These are phyloP conservation scores for Acorus gramineus DNA, from an alignment of 106 monocot species.

Conservation along the genomic window DNA sequence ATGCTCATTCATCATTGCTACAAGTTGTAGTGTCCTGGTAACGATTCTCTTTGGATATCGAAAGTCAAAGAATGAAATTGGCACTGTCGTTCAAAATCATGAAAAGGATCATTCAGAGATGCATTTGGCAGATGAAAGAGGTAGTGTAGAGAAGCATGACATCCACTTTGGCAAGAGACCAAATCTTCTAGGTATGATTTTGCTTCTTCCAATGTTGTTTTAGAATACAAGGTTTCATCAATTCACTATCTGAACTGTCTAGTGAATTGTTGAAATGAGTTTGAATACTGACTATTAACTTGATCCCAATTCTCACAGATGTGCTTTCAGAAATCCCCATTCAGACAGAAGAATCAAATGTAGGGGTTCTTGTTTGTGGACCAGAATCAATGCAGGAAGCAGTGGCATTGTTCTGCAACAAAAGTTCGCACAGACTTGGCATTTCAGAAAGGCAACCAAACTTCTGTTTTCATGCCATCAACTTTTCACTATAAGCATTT, in stretches of 20 bases:
- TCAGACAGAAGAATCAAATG: conserved; percentile 14
- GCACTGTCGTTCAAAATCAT: conserved; percentile 1
- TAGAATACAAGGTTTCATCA: too few species aligned
- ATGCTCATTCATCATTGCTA: conserved; percentile 32
- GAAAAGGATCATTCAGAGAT: not conserved
- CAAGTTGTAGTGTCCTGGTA: conserved; percentile 15
- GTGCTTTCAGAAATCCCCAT: conserved; percentile 23
- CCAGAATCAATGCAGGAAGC: conserved; percentile 61
- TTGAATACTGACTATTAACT: not conserved
- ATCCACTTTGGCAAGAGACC: conserved; percentile 61
- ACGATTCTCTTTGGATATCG: conserved; percentile 9
- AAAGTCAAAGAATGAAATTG: conserved; percentile 2
- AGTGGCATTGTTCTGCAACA: conserved; percentile 50
- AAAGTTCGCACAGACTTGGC: not conserved
- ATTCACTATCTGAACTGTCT: not conserved
- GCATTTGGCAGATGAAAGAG: not conserved
- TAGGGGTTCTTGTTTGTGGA: conserved; percentile 75
- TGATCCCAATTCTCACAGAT: conserved; percentile 29
- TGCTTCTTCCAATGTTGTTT: not conserved
- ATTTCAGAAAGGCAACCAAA: not conserved
- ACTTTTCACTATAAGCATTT: conserved; percentile 46
- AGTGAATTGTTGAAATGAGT: not conserved
- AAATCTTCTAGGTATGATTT: conserved; percentile 45
- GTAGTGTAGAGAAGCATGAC: conserved; percentile 15
- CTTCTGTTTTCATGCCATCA: conserved; percentile 47